Evolutionary conservation across 306 rosid genomes (phyloP), one percentile per base, ranked within the genome.

Genomic region (Medicago lupulina): DNA sequence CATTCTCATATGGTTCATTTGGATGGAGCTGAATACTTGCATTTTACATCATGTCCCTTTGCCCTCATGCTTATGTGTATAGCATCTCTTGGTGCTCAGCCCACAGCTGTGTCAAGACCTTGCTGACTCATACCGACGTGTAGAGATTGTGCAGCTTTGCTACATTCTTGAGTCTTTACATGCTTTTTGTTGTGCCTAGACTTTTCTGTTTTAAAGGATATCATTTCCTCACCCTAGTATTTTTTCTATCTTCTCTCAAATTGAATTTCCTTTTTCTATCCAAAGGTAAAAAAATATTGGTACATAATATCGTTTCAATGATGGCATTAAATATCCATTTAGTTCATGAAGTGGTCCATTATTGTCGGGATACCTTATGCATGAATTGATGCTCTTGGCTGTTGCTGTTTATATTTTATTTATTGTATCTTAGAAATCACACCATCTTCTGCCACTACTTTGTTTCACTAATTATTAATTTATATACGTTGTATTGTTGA

Each of bases 401-500:
- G 18, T 79, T 67, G 43, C 59, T 44, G 23, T 44, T 11, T 54
- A 7, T 39, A 13, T 57, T 19, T 19, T 70, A 2, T 7, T 31
- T 31, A 1, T 60, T 23, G 3, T 67, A 59, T 82, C n/a, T 67
- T 18, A 41, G 72, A 25, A 60, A 68, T 9, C 51, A 40, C 72
- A 68, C 4, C 14, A 50, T 50, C 75, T 62, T 82, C 39, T 66
- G 36, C 68, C 51, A 18, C 40, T 66, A 44, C 58, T 55, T 69
- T 80, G 69, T 15, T 55, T 19, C 12, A 6, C 66, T 39, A 63
- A 34, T 28, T 67, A 34, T 36, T 59, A 61, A 12, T 47, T 18
- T 73, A 31, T 53, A 75, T 71, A 39, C 83, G 84, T 43, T 76
- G 4, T 38, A 17, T 68, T 76, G 51, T 67, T 73, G 73, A 59